These are phyloP conservation scores for Fusarium sacchari DNA, from an alignment of 2,329 filamentous ascomycete genomes.

Conservation along the genomic window DNA sequence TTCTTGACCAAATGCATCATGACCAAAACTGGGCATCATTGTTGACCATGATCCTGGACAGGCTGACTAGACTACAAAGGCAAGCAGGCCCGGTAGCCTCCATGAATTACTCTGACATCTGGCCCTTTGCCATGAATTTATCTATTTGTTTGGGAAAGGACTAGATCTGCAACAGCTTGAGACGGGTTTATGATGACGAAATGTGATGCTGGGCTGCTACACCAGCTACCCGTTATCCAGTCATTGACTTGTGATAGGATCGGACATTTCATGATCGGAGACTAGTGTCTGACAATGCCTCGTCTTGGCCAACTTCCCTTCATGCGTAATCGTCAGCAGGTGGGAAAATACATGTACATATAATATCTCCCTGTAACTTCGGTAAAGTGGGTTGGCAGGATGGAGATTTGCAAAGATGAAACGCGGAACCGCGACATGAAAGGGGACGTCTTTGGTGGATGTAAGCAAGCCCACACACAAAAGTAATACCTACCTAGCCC, in stretches of 20 bases:
- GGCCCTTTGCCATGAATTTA: background rate
- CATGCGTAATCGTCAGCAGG: background rate
- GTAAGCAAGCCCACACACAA: constrained; percentile 1
- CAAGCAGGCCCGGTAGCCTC: constrained; percentile 1
- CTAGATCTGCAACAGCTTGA: constrained; percentile 5
- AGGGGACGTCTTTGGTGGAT: background rate
- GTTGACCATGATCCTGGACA: constrained; percentile 6
- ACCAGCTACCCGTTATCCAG: background rate
- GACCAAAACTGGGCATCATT: constrained; percentile 35
- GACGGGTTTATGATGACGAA: constrained; percentile 32
- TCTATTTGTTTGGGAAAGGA: background rate
- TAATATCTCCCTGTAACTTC: constrained; percentile 6
- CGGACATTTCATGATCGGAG: background rate
- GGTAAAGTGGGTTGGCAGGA: constrained; percentile 15
- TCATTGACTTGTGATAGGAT: background rate
- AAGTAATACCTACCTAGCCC: background rate
- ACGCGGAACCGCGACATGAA: constrained; percentile 8
- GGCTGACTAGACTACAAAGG: constrained; percentile 5
- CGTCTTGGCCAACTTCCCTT: background rate
- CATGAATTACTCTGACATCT: background rate
- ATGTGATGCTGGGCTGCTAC: constrained; percentile 16
- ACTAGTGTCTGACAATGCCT: background rate
- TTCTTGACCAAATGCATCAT: constrained; percentile 26
- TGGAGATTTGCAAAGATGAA: constrained; percentile 26
- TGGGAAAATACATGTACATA: background rate